Conservation (phyloP, 495 filamentous ascomycete species). For the Aspergillus hancockii region DNA sequence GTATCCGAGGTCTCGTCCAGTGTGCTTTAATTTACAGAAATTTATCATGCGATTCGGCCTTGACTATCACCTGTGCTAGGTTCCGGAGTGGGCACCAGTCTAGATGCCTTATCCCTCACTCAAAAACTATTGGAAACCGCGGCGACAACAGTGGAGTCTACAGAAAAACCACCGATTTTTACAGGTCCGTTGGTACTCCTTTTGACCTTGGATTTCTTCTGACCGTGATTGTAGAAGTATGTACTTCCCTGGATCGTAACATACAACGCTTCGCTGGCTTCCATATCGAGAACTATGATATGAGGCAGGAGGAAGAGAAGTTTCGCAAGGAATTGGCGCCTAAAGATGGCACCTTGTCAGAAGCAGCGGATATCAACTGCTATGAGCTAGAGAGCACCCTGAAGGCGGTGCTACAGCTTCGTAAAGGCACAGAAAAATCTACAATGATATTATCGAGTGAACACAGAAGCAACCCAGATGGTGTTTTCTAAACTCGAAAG, state of each 20-base stretch:
- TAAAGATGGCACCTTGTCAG: background rate
- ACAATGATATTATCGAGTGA: constrained; percentile 14
- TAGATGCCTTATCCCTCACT: constrained; percentile 28
- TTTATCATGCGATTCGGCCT: constrained; percentile 20
- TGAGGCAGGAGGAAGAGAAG: background rate
- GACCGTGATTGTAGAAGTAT: background rate
- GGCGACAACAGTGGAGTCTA: background rate
- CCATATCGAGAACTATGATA: constrained; percentile 1
- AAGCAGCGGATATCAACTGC: background rate
- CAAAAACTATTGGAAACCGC: constrained; percentile 16
- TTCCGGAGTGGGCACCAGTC: constrained; percentile 25
- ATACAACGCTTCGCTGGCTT: background rate
- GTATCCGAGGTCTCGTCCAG: background rate
- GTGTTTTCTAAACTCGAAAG: constrained; percentile 14
- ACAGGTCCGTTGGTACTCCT: background rate
- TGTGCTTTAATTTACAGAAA: background rate
- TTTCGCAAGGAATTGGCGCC: background rate
- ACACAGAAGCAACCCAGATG: constrained; percentile 13
- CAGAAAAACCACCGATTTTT: background rate
- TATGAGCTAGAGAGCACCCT: constrained; percentile 1
- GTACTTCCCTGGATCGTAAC: background rate
- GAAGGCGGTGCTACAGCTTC: constrained; percentile 4
- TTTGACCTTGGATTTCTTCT: background rate
- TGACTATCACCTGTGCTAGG: constrained; percentile 18
- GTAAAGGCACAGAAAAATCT: constrained; percentile 14